phyloP scores from a whole-genome alignment of 2,329 filamentous ascomycete species.

The Fusarium penzigii region DNA sequence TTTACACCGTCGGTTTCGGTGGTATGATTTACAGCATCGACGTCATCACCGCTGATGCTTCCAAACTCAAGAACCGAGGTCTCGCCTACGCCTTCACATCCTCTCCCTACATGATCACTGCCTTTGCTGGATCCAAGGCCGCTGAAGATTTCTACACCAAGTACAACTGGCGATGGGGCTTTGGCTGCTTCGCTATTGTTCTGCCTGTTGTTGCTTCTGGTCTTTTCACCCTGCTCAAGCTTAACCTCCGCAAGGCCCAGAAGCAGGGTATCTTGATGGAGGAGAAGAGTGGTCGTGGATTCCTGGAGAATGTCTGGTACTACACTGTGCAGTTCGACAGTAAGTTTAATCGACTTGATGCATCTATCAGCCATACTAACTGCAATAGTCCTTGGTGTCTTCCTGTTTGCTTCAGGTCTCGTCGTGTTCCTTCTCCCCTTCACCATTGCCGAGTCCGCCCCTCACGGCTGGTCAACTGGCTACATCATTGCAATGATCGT shows the following conservation, averaged over 20 bases:
- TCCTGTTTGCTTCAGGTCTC: conserved; percentile 53
- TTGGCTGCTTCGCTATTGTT: conserved; percentile 66
- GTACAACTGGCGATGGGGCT: conserved; percentile 37
- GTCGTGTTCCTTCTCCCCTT: conserved; percentile 61
- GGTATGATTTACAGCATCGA: conserved; percentile 64
- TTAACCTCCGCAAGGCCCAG: conserved; percentile 58
- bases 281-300: conserved; percentile 42
- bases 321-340: conserved; percentile 15
- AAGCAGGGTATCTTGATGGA: conserved; percentile 46
- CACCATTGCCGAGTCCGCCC: conserved; percentile 45
- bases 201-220: conserved; percentile 61
- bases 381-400: conserved; percentile 50
- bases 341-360: conserved; percentile 30
- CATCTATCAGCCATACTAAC: conserved; percentile 32
- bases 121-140: conserved; percentile 36
- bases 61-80: conserved; percentile 40
- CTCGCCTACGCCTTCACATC: conserved; percentile 42
- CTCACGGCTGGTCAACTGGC: conserved; percentile 48
- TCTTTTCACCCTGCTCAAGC: conserved; percentile 54
- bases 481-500: conserved; percentile 57
- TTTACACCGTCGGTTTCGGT: conserved; percentile 62
- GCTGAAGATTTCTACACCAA: conserved; percentile 25
- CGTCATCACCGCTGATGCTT: conserved; percentile 68
- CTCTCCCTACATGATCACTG: conserved; percentile 48
- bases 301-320: conserved; percentile 42